phyloP scores from a whole-genome alignment of 441 rosid species.

The Macaranga tanarius region DNA sequence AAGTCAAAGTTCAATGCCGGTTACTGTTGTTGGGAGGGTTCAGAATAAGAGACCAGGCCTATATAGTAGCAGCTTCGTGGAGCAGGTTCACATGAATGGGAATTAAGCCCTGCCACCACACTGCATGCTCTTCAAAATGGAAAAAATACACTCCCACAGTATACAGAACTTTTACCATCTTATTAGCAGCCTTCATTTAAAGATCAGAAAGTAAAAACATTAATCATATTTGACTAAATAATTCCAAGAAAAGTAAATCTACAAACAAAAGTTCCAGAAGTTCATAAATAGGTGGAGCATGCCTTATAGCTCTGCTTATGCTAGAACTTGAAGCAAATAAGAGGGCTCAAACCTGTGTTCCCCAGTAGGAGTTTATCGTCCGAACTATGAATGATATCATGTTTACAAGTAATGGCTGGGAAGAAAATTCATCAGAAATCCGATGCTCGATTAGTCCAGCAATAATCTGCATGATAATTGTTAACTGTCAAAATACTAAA shows the following conservation, averaged over 20 bases:
- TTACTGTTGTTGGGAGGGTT: not conserved
- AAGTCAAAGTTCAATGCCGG: not conserved
- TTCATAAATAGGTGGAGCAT: not conserved
- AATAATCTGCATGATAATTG: conserved; percentile 59
- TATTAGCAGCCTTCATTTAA: not conserved
- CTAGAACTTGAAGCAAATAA: conserved; percentile 8
- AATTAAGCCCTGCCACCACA: not conserved
- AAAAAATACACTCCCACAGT: not conserved
- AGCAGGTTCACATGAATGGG: not conserved
- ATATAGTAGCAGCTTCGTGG: not conserved
- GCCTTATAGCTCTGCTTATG: not conserved
- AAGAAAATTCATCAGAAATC: conserved; percentile 72
- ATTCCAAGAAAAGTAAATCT: not conserved
- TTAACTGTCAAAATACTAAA: not conserved
- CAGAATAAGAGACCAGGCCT: not conserved
- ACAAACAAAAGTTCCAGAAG: not conserved
- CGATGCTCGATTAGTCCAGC: conserved; percentile 95
- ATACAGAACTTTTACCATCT: conserved; percentile 6
- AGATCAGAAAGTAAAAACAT: conserved; percentile 1
- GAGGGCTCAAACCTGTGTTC: conserved; percentile 77
- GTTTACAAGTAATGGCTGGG: conserved; percentile 73
- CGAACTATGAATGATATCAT: conserved; percentile 69
- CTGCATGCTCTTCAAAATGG: not conserved
- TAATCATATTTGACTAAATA: not conserved
- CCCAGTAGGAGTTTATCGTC: conserved; percentile 82